Base-by-base conservation (phyloP, 495 filamentous ascomycete species). In the Terfezia claveryi region DNA sequence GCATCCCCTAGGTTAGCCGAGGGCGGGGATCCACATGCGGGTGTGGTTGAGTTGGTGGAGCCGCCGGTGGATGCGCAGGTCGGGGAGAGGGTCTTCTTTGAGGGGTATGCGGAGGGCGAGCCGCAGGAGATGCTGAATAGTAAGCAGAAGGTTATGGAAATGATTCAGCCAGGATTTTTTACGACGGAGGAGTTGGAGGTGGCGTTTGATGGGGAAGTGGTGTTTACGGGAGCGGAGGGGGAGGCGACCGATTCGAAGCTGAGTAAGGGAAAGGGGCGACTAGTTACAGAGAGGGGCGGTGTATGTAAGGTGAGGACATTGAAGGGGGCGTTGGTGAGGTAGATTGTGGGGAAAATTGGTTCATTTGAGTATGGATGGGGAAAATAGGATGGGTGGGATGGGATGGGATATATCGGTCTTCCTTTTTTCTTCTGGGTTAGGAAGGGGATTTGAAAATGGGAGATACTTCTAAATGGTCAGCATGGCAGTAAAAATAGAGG, bases 71-170 rank as follows among this genome's bases (percentile, higher is more conserved):
- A 77, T 51, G 76, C 84, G 20, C 71, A 75, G 57, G 82, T 87
- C 37, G 91, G 91, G 57, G 85, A 93, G 65, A 75, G 86, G 52
- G 82, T 96, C 20, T 83, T 69, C 72, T 96, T 98, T 67, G 86
- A 98, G 62, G 91, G 92, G 52, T 98, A 86, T 81, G 50, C n/a
- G 2, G 73, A 78, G 61, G 87, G 85, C 38, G 81, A 94, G 75
- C 91, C 92, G 10, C 87, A 96, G 73, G 80, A 80, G 58, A 74
- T 85, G 53, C 76, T 98, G 60, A 96, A 96, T 73, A 91, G 92
- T 46, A 98, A 96, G 81, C 95, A 95, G 78, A 95, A 94, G 78
- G 69, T 95, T 54, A 96, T 87, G 86, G 91, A 98, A 75, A 85
- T 74, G 10, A 82, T 92, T 71, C 88, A 94, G 72, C 85, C 85